Evolutionary conservation across 2,329 filamentous ascomycete species (phyloP), one percentile per base, ranked within the genome.

Genomic region (Colletotrichum sp.): DNA sequence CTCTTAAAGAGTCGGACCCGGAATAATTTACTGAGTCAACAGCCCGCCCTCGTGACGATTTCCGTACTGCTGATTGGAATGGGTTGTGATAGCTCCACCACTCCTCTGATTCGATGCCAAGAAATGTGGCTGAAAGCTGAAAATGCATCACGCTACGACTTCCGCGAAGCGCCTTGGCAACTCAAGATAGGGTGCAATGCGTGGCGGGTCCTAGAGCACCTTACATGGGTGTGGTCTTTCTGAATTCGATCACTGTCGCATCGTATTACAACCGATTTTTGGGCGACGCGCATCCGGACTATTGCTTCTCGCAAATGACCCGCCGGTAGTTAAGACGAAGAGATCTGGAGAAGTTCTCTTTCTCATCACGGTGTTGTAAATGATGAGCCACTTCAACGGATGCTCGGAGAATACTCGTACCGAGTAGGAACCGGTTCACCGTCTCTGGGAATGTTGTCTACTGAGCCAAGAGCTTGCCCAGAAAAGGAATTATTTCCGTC

Each of bases 151-250:
- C 43, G 43, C n/a, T 52, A 52, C 12, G 6, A 52, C 1, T 52
- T 52, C 43, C 12, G 43, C n/a, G 43, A 52, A 52, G n/a, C 43
- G n/a, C n/a, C 43, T 52, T 52, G 43, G 43, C 43, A 0, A 52
- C 3, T 21, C 6, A 48, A 52, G 10, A 13, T n/a, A 52, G n/a
- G 43, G 43, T 52, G 43, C n/a, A 21, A 21, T 52, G 43, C n/a
- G 16, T n/a, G n/a, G 43, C 43, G 43, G 43, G 43, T 1, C n/a
- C n/a, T 13, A 0, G 12, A 21, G n/a, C 4, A 13, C 0, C 43
- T 21, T 21, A 1, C 10, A 21, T 24, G 10, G 43, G 10, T 12
- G 10, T 7, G 3, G 43, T 7, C 10, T 7, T 3, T 52, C n/a
- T 52, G 1, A 21, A 4, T 52, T 52, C 10, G 43, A 4, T 52